Evolutionary conservation across 1,139 yeast species (phyloP), one percentile per base, ranked within the genome.

Genomic region (Geotrichum cucujoidarum): DNA sequence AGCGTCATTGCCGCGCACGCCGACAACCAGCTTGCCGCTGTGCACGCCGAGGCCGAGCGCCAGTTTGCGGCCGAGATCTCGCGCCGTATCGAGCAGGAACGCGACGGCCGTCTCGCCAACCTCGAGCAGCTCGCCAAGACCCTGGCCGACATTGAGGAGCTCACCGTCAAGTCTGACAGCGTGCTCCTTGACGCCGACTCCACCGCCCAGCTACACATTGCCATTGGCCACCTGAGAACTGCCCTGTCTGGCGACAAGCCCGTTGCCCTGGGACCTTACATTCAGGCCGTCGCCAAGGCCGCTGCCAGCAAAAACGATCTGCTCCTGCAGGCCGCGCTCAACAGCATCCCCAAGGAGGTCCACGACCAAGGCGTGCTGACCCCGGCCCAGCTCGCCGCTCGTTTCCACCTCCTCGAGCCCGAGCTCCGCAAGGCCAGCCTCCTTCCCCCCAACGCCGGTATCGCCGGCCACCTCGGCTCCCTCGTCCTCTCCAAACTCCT

Each of bases 381-480:
- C 33, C 61, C 67, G 16, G 63, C 71, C n/a, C 74, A 71, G 57
- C 70, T 77, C 2, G 72, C 76, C 20, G 77, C 89, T n/a, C 92
- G 92, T 61, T 75, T 89, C 59, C 80, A 81, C 57, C 72, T 81
- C 51, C 74, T 92, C 53, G 82, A 78, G 20, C 95, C 95, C 14
- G 96, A 90, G 68, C 79, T 92, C 62, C 82, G 95, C 67, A 80
- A 89, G 24, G 92, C 95, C 7, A 82, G 97, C 11, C 70, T 89
- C 59, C 76, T 87, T 55, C 97, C 97, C 45, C 95, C 95, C 59
- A 86, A 90, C 64, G 95, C 98, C 30, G 98, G 98, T 60, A 77
- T 92, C 51, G 77, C 92, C 59, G 97, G 97, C 38, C 97, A 92
- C 67, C 67, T 89, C 46, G 77, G 95, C 8, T 90, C 97, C 13